Base-by-base conservation (phyloP, 768 basidiomycete species). In the Mrakia blollopis region DNA sequence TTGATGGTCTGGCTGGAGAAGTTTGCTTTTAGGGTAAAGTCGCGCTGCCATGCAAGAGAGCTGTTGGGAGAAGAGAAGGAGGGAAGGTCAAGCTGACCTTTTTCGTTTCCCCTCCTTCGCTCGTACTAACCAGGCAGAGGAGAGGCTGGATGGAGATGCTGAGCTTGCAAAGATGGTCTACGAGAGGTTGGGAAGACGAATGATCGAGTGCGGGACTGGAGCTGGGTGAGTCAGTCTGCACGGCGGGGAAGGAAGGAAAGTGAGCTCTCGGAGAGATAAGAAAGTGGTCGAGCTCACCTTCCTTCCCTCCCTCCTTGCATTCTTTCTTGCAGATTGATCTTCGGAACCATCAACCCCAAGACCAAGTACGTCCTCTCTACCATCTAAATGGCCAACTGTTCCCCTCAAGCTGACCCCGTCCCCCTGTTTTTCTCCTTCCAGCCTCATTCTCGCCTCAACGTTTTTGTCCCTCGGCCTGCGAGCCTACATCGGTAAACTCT, bases 401-500 rank as follows among this genome's bases (percentile, higher is more conserved):
- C 30, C 18, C 52, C 18, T 62, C 37, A 18, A 14, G 32, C 21
- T 25, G 11, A 37, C 9, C 47, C 21, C n/a, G n/a, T n/a, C 16
- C 1, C 8, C 57, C 10, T 9, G 28, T 47, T 23, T 7, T n/a
- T 25, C 47, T 7, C 44, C 61, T 63, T 62, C 44, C 76, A 95
- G 93, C 82, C 80, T 95, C 30, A 89, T 94, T 35, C 88, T 96
- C 0, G 93, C 93, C 5, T 84, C 89, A 50, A 86, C 85, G 18
- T 92, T 95, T 88, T 89, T 89, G 78, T 80, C 83, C 0, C 87
- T 87, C 28, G 92, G 94, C 7, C 79, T 95, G 25, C 86, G 94
- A 44, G 92, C 89, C 0, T 92, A 91, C 79, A 87, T 96, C n/a
- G 94, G 93, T 25, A 96, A 95, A 82, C 85, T 96, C 16, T 92